Evolutionary conservation across 1,139 yeast species (phyloP).

Genomic region (Hanseniaspora sp.): DNA sequence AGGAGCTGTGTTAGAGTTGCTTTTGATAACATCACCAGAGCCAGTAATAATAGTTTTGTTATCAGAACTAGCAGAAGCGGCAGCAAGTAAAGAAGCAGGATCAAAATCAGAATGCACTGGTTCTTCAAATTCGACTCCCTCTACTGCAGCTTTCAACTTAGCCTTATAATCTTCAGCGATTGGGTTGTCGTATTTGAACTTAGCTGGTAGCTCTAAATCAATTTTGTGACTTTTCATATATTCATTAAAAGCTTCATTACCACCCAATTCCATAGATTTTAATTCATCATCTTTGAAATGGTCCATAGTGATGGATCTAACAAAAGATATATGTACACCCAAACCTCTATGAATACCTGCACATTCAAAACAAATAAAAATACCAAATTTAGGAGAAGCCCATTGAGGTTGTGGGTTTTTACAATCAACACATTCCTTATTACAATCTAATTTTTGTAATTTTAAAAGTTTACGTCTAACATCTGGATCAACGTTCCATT

Average conservation of each 20-base stretch:
- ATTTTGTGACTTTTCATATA: conserved; percentile 69
- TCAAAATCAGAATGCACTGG: conserved; percentile 46
- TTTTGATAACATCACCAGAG: conserved; percentile 10
- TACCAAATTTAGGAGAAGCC: conserved; percentile 97
- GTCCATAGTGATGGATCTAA: conserved; percentile 92
- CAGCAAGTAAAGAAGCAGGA: conserved; percentile 21
- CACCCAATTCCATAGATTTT: conserved; percentile 86
- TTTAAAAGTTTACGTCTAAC: conserved; percentile 70
- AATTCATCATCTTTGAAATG: conserved; percentile 90
- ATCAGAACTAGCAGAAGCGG: conserved; percentile 18
- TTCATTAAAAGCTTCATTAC: conserved; percentile 63
- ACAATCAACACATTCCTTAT: conserved; percentile 90
- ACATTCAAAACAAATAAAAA: conserved; percentile 91
- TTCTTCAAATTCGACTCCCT: conserved; percentile 60
- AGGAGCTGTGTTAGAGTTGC: conserved; percentile 33
- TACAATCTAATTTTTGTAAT: conserved; percentile 68
- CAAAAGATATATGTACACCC: conserved; percentile 95
- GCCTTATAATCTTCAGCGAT: conserved; percentile 93
- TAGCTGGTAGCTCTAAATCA: conserved; percentile 52
- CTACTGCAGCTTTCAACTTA: conserved; percentile 60
- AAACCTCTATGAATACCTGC: conserved; percentile 93
- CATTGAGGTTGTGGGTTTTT: conserved; percentile 94
- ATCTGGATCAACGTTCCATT: conserved; percentile 84
- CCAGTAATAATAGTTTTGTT: conserved; percentile 20
- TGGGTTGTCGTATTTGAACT: conserved; percentile 69